phyloP scores from a whole-genome alignment of 768 basidiomycete species.

The Kwoniella mangroviensis region DNA sequence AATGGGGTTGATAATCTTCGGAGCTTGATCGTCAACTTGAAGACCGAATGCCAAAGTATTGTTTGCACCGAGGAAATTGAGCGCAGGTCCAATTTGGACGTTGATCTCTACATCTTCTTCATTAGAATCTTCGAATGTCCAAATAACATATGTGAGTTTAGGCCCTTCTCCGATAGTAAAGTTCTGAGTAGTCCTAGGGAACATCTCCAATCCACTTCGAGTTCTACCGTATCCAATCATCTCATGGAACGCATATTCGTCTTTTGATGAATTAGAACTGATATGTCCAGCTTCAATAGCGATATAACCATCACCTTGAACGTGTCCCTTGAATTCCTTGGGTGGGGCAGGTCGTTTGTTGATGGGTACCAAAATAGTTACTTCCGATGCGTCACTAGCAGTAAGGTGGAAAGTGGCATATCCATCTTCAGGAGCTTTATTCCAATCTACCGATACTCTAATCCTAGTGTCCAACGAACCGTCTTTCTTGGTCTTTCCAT shows the following conservation, averaged over 20 bases:
- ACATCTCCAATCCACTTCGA: conserved; percentile 67
- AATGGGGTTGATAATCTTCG: conserved; percentile 38
- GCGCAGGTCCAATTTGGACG: conserved; percentile 43
- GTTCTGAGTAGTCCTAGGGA: conserved; percentile 65
- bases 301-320: conserved; percentile 69
- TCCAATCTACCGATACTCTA: conserved; percentile 68
- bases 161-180: conserved; percentile 70
- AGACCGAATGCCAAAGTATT: conserved; percentile 44
- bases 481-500: conserved; percentile 62
- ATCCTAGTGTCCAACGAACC: conserved; percentile 64
- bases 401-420: conserved; percentile 18
- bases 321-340: conserved; percentile 61
- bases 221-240: conserved; percentile 69
- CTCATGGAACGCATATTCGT: conserved; percentile 66
- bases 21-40: conserved; percentile 36
- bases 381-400: conserved; percentile 40
- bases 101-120: conserved; percentile 32
- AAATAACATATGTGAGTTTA: conserved; percentile 64
- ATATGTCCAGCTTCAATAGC: conserved; percentile 72
- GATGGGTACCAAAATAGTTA: conserved; percentile 39
- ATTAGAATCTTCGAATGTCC: conserved; percentile 19
- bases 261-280: conserved; percentile 62
- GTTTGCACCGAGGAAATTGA: conserved; percentile 39
- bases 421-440: conserved; percentile 45
- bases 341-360: conserved; percentile 24